Percentiles rank a stretch among this genome's conserved stretches.
Conservation (phyloP, 495 filamentous ascomycete species). For the Penicillium pancosmium region DNA sequence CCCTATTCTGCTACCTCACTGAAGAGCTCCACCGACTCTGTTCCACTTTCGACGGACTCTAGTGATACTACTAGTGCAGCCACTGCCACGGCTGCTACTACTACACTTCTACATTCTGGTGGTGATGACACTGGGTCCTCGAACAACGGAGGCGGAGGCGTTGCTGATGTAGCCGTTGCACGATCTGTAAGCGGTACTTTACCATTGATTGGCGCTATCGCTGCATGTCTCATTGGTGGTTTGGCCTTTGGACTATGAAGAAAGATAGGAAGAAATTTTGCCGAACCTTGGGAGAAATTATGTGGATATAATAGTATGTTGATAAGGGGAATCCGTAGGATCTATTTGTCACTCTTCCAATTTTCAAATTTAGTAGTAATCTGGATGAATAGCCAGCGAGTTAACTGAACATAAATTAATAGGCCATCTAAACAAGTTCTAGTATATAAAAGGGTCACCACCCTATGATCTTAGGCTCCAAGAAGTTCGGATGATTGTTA, state of each 20-base stretch:
- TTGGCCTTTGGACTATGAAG: conserved; percentile 25
- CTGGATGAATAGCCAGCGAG: too few relatives aligned
- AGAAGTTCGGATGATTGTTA: too few relatives aligned
- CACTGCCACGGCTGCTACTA: background rate
- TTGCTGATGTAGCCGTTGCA: background rate
- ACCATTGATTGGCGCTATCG: conserved; percentile 3
- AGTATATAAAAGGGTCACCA: too few relatives aligned
- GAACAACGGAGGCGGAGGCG: background rate
- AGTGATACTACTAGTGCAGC: background rate
- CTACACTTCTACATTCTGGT: background rate
- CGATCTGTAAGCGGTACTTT: background rate
- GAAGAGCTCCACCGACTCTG: conserved; percentile 16
- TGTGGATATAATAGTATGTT: too few relatives aligned
- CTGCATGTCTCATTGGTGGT: conserved; percentile 17
- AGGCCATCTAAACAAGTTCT: too few relatives aligned
- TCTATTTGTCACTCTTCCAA: too few relatives aligned
- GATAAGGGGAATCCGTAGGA: too few relatives aligned
- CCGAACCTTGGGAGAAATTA: too few relatives aligned
- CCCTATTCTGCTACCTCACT: conserved; percentile 26
- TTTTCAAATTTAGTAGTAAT: too few relatives aligned
- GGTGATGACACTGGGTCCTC: conserved; percentile 1
- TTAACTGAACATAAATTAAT: too few relatives aligned
- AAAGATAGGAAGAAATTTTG: background rate
- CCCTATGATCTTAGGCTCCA: too few relatives aligned
- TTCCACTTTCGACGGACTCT: conserved; percentile 8